Percentiles rank a stretch among this genome's conserved stretches.
These are phyloP conservation scores for Fusarium humuli DNA, from an alignment of 2,329 filamentous ascomycete species.

Conservation along the genomic window DNA sequence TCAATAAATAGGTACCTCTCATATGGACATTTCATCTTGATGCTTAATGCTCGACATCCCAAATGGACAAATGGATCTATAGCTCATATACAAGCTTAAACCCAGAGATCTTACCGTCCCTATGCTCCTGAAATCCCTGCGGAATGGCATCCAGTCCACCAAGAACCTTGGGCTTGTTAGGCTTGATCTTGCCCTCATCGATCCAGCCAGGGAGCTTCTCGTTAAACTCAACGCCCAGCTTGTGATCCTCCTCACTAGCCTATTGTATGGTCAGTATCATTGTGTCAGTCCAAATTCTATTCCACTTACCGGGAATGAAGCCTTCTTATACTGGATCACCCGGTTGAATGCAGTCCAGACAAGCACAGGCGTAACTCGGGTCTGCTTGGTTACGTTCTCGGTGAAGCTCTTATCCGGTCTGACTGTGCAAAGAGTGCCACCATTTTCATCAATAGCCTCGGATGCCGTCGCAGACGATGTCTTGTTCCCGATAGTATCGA, in stretches of 20 bases:
- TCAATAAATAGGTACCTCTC: not conserved
- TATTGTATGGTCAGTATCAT: slow-evolving; percentile 26
- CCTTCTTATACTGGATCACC: slow-evolving; percentile 52
- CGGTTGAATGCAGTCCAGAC: slow-evolving; percentile 58
- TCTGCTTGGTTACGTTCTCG: slow-evolving; percentile 48
- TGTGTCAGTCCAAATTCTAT: not conserved
- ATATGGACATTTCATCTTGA: not conserved
- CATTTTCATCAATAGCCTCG: slow-evolving; percentile 42
- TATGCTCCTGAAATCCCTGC: slow-evolving; percentile 53
- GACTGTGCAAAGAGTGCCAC: slow-evolving; percentile 55
- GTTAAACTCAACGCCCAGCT: slow-evolving; percentile 53
- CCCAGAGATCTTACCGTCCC: slow-evolving; percentile 54
- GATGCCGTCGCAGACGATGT: slow-evolving; percentile 52
- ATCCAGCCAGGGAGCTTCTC: slow-evolving; percentile 52
- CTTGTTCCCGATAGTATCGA: slow-evolving; percentile 57
- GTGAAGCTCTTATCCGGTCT: slow-evolving; percentile 55
- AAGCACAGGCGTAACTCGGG: slow-evolving; percentile 56
- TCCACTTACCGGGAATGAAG: slow-evolving; percentile 53
- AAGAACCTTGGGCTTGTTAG: slow-evolving; percentile 49
- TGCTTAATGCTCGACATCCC: not conserved
- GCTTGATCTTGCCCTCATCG: slow-evolving; percentile 50
- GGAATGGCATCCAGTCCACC: slow-evolving; percentile 50
- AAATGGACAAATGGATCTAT: not conserved
- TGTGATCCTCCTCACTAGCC: slow-evolving; percentile 52
- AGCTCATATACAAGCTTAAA: slow-evolving; percentile 56